These are phyloP conservation scores for Lathyrus tuberosus DNA, from an alignment of 306 rosid genomes.

Conservation along the genomic window DNA sequence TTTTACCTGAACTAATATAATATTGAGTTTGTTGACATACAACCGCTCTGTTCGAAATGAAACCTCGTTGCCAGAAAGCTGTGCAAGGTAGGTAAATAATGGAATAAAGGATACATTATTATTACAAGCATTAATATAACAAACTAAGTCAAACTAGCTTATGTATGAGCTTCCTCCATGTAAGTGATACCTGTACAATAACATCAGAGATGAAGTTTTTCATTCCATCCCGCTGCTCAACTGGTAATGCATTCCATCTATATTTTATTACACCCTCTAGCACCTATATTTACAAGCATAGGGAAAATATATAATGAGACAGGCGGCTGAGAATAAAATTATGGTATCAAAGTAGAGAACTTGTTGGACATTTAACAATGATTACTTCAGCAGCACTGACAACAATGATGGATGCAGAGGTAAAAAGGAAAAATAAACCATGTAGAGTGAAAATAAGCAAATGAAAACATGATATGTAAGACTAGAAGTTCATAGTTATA, in stretches of 20 bases:
- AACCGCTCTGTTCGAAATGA: conserved; percentile 86
- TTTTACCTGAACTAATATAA: conserved; percentile 91
- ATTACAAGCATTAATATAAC: conserved; percentile 9
- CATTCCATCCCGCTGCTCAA: conserved; percentile 94
- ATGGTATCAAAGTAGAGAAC: conserved; percentile 4
- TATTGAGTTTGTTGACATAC: conserved; percentile 96
- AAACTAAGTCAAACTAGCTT: conserved; percentile 3
- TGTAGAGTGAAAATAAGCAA: neutral
- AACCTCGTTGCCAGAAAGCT: conserved; percentile 86
- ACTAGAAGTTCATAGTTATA: neutral
- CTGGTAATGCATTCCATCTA: conserved; percentile 97
- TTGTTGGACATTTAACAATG: neutral
- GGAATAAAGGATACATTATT: conserved; percentile 27
- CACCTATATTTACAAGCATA: conserved; percentile 57
- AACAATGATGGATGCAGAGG: conserved; percentile 16
- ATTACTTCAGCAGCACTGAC: conserved; percentile 4
- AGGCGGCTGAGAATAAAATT: neutral
- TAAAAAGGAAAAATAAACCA: neutral
- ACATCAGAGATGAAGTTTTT: conserved; percentile 95
- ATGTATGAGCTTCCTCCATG: neutral
- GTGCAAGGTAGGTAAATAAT: conserved; percentile 37
- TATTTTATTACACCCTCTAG: conserved; percentile 97
- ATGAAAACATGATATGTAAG: conserved; percentile 14
- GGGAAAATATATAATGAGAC: conserved; percentile 1
- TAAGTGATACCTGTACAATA: conserved; percentile 75